Base-by-base conservation (phyloP, 306 rosid genomes). In the Gastrolobium bilobum region DNA sequence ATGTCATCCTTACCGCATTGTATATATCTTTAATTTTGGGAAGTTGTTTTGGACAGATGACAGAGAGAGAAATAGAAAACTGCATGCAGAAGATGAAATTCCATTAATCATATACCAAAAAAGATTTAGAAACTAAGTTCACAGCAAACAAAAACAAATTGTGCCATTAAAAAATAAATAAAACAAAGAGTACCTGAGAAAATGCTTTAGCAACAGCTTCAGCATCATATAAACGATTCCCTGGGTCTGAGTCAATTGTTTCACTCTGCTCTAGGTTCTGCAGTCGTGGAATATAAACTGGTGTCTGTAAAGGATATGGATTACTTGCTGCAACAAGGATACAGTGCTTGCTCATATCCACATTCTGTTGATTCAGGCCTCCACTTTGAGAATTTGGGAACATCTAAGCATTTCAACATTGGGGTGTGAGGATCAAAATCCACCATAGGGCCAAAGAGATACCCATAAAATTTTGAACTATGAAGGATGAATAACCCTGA, bases 21-120 rank as follows among this genome's bases (percentile, higher is more conserved):
- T 89, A 93, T 66, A 95, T 86, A 76, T 87, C 90, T 88, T 84
- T 86, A 60, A 95, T 82, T 81, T 82, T 90, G 50, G 96, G 92
- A 88, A 93, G 98, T 86, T 90, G 96, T 78, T 93, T 95, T 33
- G 99, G 97, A 84, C 97, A 91, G 79, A 95, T 84, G 80, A 93
- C 94, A 64, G 99, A 93, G 72, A 93, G 88, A 79, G 99, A 95
- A 80, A 95, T 77, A 38, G 85, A 81, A 85, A 93, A 85, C 99
- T 95, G 97, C 91, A 90, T 13, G 50, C 72, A 73, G 73, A 84
- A 64, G 68, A 77, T 72, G 61, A 13, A 31, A 70, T 47, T 58
- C 48, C 40, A 66, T 78, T 62, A 76, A 58, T 70, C 34, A 51
- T 56, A 73, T 68, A 70, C 59, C 34, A 73, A 77, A 6, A 77